Evolutionary conservation across 1,284 basidiomycete species (phyloP).

Genomic region (Ganoderma lucidum): DNA sequence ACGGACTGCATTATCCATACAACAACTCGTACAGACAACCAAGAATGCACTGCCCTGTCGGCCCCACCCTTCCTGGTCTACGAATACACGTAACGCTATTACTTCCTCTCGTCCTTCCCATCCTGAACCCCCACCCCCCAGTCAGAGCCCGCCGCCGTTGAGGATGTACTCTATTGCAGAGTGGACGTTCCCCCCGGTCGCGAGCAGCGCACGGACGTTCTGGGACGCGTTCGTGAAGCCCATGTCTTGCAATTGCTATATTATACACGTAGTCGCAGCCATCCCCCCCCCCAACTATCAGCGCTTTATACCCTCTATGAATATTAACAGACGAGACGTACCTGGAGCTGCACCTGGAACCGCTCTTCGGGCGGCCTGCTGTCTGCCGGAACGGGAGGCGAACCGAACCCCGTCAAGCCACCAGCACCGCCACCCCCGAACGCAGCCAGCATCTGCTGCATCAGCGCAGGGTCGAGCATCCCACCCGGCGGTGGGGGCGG

Average conservation of each 20-base stretch:
- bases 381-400: slow-evolving; percentile 62
- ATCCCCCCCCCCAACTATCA: background rate
- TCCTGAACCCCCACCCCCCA: background rate
- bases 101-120: background rate
- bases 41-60: background rate
- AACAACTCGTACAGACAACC: background rate
- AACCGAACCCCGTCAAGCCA: slow-evolving; percentile 41
- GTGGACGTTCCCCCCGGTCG: slow-evolving; percentile 90
- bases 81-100: slow-evolving; percentile 4
- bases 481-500: slow-evolving; percentile 22
- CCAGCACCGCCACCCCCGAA: slow-evolving; percentile 40
- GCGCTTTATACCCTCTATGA: slow-evolving; percentile 3
- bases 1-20: background rate
- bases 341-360: slow-evolving; percentile 87
- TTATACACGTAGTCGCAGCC: background rate
- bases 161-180: slow-evolving; percentile 93
- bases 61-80: background rate
- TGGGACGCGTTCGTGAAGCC: slow-evolving; percentile 86
- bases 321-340: slow-evolving; percentile 39
- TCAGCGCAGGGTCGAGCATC: slow-evolving; percentile 53
- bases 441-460: slow-evolving; percentile 57
- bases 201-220: slow-evolving; percentile 88
- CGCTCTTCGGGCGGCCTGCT: slow-evolving; percentile 85
- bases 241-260: slow-evolving; percentile 88
- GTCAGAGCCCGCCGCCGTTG: slow-evolving; percentile 72